Conservation (phyloP, 2,329 filamentous ascomycete species). For the Colletotrichum sublineola region DNA sequence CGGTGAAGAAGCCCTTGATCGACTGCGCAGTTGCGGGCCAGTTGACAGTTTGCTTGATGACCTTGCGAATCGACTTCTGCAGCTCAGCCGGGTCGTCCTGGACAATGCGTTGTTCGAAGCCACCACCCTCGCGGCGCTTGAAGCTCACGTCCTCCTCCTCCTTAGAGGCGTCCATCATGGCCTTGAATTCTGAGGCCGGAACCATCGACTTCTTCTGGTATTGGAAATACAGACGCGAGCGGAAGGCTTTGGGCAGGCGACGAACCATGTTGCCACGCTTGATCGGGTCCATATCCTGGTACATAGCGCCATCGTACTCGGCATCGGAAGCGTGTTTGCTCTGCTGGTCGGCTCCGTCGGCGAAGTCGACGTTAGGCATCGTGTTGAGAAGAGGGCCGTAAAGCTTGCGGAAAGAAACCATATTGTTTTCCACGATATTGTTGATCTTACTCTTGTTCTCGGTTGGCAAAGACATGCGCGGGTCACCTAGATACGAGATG, state of each 20-base stretch:
- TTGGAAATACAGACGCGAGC: constrained; percentile 91
- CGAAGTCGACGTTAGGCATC: constrained; percentile 88
- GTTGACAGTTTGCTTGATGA: constrained; percentile 88
- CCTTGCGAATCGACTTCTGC: constrained; percentile 76
- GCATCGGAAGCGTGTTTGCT: constrained; percentile 64
- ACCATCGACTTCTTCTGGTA: constrained; percentile 94
- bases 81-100: constrained; percentile 75
- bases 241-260: constrained; percentile 87
- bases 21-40: constrained; percentile 95
- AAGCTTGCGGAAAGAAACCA: constrained; percentile 89
- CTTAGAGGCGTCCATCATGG: constrained; percentile 82
- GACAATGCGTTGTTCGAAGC: constrained; percentile 89
- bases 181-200: constrained; percentile 83
- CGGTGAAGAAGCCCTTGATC: constrained; percentile 85
- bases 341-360: constrained; percentile 67
- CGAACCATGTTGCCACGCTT: constrained; percentile 97
- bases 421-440: constrained; percentile 94
- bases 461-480: constrained; percentile 91
- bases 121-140: constrained; percentile 80
- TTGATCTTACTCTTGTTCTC: constrained; percentile 93
- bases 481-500: constrained; percentile 94
- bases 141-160: constrained; percentile 78
- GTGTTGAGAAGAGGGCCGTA: constrained; percentile 92
- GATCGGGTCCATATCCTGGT: constrained; percentile 92
- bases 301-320: constrained; percentile 74